A percentile compares a stretch with the other conserved stretches of the same genome.
Evolutionary conservation across 495 filamentous ascomycete genomes (phyloP).

Genomic region (Pyronema omphalodes): DNA sequence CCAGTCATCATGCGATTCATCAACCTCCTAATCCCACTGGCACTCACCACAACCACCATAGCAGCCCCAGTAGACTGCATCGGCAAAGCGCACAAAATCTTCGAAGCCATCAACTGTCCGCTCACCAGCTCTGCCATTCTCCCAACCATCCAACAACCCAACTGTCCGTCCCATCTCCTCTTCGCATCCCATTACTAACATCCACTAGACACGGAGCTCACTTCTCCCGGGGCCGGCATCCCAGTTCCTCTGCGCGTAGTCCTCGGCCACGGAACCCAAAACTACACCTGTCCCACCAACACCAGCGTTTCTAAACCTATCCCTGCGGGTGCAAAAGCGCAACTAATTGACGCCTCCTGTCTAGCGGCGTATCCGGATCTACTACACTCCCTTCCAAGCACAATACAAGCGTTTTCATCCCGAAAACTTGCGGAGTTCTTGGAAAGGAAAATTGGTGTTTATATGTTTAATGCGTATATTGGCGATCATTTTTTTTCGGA

Average conservation of each 20-base stretch:
- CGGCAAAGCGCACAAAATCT: too few species aligned
- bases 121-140: too few species aligned
- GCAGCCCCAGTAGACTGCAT: too few species aligned
- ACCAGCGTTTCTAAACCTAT: constrained; percentile 39
- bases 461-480: neutral
- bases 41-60: too few species aligned
- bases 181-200: too few species aligned
- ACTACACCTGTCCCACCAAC: constrained; percentile 62
- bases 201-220: too few species aligned
- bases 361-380: neutral
- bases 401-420: neutral
- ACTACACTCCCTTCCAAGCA: neutral
- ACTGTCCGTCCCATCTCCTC: too few species aligned
- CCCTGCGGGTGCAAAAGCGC: constrained; percentile 19
- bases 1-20: too few species aligned
- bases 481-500: neutral
- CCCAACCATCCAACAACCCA: too few species aligned
- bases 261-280: constrained; percentile 75
- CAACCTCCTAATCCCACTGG: too few species aligned
- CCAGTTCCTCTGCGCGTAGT: constrained; percentile 31
- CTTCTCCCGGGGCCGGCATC: too few species aligned
- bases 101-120: too few species aligned
- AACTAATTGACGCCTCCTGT: neutral
- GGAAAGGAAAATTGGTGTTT: neutral
- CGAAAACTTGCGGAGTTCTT: neutral